A percentile compares a stretch with the other conserved stretches of the same genome.
These are phyloP conservation scores for Trametes cubensis DNA, from an alignment of 768 basidiomycete genomes.

Conservation along the genomic window DNA sequence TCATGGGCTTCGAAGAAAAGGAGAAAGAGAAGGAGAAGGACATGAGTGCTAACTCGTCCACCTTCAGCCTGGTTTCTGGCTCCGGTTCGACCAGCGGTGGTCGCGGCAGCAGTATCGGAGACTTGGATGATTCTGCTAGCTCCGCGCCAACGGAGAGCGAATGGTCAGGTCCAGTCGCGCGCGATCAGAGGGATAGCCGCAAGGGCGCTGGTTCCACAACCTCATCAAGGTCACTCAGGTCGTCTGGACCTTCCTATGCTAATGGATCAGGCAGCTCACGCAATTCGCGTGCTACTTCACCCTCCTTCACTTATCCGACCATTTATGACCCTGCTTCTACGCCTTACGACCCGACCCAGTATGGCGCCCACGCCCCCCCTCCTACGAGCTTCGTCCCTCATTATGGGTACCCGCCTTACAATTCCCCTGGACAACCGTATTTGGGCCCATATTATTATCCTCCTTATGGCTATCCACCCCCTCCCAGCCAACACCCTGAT, in stretches of 20 bases:
- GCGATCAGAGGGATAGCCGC: constrained; percentile 59
- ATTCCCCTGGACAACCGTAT: constrained; percentile 34
- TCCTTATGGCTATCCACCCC: constrained; percentile 55
- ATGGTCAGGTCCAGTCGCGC: constrained; percentile 63
- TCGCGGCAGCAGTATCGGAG: constrained; percentile 62
- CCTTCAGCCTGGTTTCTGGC: constrained; percentile 68
- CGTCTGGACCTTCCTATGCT: constrained; percentile 49
- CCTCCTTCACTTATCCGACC: constrained; percentile 73
- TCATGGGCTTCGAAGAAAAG: constrained; percentile 79
- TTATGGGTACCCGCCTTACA: constrained; percentile 35
- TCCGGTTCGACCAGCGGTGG: constrained; percentile 60
- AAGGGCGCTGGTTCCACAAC: constrained; percentile 50
- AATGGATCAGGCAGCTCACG: constrained; percentile 66
- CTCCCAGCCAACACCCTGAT: constrained; percentile 45
- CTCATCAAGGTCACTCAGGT: constrained; percentile 62
- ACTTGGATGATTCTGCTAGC: constrained; percentile 68
- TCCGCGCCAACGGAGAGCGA: constrained; percentile 82
- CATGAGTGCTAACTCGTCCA: constrained; percentile 76
- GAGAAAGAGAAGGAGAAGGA: constrained; percentile 62
- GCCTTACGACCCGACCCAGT: constrained; percentile 32
- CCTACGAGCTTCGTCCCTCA: constrained; percentile 31
- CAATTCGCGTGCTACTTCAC: constrained; percentile 73
- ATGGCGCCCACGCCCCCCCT: constrained; percentile 29
- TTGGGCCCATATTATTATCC: constrained; percentile 55
- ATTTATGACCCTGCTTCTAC: constrained; percentile 61